phyloP scores from a whole-genome alignment of 768 basidiomycete species.

The Dioszegia aurantiaca region DNA sequence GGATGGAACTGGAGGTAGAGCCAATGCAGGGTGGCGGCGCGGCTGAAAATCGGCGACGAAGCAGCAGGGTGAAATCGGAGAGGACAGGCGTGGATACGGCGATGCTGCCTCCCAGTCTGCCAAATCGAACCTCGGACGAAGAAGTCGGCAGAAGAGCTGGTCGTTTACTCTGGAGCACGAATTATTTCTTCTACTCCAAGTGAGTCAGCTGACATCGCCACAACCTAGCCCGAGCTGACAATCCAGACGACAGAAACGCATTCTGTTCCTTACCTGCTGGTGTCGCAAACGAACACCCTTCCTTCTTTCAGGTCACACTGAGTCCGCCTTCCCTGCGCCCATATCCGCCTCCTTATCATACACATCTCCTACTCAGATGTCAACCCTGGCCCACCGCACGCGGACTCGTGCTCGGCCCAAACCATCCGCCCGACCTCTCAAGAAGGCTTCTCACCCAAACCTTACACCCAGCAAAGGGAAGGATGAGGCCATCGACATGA shows the following conservation, averaged over 20 bases:
- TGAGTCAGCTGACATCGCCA: constrained; percentile 57
- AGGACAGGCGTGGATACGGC: background rate
- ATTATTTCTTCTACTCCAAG: constrained; percentile 94
- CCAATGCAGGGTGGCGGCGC: constrained; percentile 10
- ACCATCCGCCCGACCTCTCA: background rate
- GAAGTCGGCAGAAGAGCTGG: constrained; percentile 53
- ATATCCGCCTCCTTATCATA: constrained; percentile 23
- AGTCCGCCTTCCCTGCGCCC: constrained; percentile 34
- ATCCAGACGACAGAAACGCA: constrained; percentile 62
- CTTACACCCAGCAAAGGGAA: background rate
- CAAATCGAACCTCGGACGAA: constrained; percentile 19
- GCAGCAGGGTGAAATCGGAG: background rate
- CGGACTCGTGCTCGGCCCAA: background rate
- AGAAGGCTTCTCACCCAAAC: constrained; percentile 1
- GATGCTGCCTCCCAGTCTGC: constrained; percentile 14
- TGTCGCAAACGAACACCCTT: constrained; percentile 60
- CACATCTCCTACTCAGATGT: constrained; percentile 19
- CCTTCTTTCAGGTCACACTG: constrained; percentile 2
- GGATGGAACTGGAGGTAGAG: constrained; percentile 43
- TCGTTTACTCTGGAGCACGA: constrained; percentile 88
- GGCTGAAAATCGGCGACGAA: constrained; percentile 4
- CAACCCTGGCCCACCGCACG: constrained; percentile 1
- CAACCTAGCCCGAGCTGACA: background rate
- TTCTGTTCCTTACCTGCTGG: constrained; percentile 90
- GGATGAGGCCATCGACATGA: background rate